Conservation (phyloP, 75 land plant genomes). For the Sequoia sempervirens region DNA sequence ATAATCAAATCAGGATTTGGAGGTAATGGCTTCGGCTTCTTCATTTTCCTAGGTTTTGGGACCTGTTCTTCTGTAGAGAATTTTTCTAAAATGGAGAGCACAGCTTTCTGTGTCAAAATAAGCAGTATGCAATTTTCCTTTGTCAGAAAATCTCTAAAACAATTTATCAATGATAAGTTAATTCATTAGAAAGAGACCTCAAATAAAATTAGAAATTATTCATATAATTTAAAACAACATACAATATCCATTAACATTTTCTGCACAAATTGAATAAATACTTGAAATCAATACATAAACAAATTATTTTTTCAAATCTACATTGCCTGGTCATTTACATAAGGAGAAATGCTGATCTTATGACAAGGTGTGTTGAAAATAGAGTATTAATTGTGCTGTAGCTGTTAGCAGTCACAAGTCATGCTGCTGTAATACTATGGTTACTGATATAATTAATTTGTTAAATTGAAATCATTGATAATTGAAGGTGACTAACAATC, state of each 20-base stretch:
- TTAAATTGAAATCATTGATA: not conserved
- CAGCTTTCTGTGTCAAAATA: conserved; percentile 72
- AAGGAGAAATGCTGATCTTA: not conserved
- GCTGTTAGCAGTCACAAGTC: not conserved
- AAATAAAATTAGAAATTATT: not conserved
- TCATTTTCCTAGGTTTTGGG: conserved; percentile 29
- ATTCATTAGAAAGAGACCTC: not conserved
- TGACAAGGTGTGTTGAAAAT: not conserved
- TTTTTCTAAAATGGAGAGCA: conserved; percentile 59
- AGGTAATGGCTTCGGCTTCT: conserved; percentile 18
- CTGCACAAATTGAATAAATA: not conserved
- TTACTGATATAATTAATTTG: not conserved
- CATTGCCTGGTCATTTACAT: not conserved
- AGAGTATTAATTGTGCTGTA: not conserved
- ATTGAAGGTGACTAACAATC: no score
- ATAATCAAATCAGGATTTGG: conserved; percentile 59
- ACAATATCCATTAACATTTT: not conserved
- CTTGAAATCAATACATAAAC: no score
- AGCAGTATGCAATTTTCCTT: not conserved
- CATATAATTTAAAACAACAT: not conserved
- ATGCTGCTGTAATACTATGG: not conserved
- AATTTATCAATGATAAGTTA: not conserved
- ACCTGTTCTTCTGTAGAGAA: conserved; percentile 32
- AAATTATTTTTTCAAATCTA: no score
- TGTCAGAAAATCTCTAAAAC: not conserved